phyloP scores from a whole-genome alignment of 2,329 filamentous ascomycete genomes.

The Xylariaceae sp. region DNA sequence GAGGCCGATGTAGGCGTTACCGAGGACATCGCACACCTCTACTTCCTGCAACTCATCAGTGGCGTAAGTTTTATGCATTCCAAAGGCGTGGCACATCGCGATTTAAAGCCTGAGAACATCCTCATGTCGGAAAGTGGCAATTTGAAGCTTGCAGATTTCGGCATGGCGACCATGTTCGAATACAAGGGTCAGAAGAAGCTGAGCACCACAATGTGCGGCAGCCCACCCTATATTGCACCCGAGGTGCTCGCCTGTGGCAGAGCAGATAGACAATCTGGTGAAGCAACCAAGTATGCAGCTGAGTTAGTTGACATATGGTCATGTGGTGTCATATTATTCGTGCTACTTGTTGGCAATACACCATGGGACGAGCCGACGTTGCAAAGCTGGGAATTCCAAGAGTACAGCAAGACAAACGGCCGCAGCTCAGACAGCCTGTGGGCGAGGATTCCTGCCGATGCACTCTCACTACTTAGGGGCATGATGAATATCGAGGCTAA shows the following conservation, averaged over 20 bases:
- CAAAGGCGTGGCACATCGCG: slow-evolving; percentile 91
- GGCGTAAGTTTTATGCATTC: slow-evolving; percentile 96
- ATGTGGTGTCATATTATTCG: slow-evolving; percentile 96
- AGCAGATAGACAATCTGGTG: slow-evolving; percentile 52
- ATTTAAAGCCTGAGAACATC: slow-evolving; percentile 95
- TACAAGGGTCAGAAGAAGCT: slow-evolving; percentile 83
- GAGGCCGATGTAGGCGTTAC: slow-evolving; percentile 96
- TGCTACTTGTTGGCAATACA: slow-evolving; percentile 92
- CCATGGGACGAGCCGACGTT: slow-evolving; percentile 94
- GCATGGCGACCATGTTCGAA: slow-evolving; percentile 90
- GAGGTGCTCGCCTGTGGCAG: slow-evolving; percentile 73
- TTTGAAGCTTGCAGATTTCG: slow-evolving; percentile 95
- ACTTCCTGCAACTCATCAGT: slow-evolving; percentile 89
- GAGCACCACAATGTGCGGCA: slow-evolving; percentile 90
- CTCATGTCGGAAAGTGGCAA: slow-evolving; percentile 83
- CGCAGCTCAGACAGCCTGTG: slow-evolving; percentile 85
- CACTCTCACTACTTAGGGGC: slow-evolving; percentile 82
- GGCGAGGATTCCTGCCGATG: slow-evolving; percentile 74
- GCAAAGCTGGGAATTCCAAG: slow-evolving; percentile 87
- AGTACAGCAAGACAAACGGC: slow-evolving; percentile 82
- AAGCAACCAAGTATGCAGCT: slow-evolving; percentile 69
- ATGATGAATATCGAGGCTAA: slow-evolving; percentile 85
- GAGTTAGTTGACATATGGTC: slow-evolving; percentile 95
- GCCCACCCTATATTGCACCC: slow-evolving; percentile 95
- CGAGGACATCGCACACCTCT: slow-evolving; percentile 93